Conservation (phyloP, 306 rosid genomes). For the Dalbergia cochinchinensis region DNA sequence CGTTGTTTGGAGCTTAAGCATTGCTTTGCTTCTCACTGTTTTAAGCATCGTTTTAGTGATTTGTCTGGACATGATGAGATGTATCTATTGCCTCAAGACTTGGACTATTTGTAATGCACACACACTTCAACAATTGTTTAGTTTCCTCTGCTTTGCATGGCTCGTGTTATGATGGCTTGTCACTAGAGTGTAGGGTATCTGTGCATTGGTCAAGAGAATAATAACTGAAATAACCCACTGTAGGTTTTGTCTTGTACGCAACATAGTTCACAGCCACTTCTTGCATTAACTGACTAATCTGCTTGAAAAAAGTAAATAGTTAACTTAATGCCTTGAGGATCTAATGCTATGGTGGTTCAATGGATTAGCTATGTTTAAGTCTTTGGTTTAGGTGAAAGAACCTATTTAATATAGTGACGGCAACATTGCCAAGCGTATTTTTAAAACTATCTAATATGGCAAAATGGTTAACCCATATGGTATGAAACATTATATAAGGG, state of each 20-base stretch:
- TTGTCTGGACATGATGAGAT: not conserved
- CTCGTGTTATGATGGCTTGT: slow-evolving; percentile 12
- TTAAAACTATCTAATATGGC: not conserved
- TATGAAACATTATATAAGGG: not conserved
- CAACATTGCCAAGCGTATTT: not conserved
- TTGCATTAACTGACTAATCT: not conserved
- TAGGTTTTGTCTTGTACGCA: not conserved
- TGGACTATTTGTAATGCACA: slow-evolving; percentile 20
- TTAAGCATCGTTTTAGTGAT: slow-evolving; percentile 12
- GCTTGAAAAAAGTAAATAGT: not conserved
- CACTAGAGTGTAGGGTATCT: slow-evolving; percentile 4
- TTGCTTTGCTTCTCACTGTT: slow-evolving; percentile 5
- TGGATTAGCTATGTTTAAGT: not conserved
- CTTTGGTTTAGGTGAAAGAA: not conserved
- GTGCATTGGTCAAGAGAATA: slow-evolving; percentile 21
- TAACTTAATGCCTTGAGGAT: slow-evolving; percentile 17
- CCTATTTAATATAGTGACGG: not conserved
- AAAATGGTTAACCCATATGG: slow-evolving; percentile 15
- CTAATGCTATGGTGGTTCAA: slow-evolving; percentile 4
- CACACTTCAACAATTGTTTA: not conserved
- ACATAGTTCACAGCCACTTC: slow-evolving; percentile 18
- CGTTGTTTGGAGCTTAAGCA: slow-evolving; percentile 18
- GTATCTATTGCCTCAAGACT: slow-evolving; percentile 26
- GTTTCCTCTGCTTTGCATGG: slow-evolving; percentile 6
- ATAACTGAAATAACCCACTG: not conserved